Evolutionary conservation across 1,284 basidiomycete species (phyloP).

Genomic region (Ustilago hordei): DNA sequence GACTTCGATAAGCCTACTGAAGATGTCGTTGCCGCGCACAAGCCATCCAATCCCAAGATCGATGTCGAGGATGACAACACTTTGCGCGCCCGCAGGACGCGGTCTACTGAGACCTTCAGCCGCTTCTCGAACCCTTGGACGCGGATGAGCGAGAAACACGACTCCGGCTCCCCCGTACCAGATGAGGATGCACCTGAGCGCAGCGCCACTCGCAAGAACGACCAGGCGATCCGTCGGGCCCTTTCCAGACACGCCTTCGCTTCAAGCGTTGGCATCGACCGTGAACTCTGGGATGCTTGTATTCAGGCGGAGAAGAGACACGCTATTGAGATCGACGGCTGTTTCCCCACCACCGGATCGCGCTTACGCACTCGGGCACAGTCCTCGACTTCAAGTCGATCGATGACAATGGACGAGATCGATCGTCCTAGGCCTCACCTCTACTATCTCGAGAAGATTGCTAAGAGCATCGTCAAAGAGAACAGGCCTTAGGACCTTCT

Average conservation of each 20-base stretch:
- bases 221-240: constrained; percentile 24
- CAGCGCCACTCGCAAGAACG: constrained; percentile 25
- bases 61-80: constrained; percentile 33
- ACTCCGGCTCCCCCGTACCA: constrained; percentile 1
- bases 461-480: constrained; percentile 42
- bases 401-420: constrained; percentile 45
- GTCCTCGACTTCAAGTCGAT: constrained; percentile 22
- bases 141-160: constrained; percentile 15
- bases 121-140: constrained; percentile 26
- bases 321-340: constrained; percentile 40
- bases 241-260: constrained; percentile 21
- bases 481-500: constrained; percentile 9
- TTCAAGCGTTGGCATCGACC: constrained; percentile 42
- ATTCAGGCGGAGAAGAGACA: constrained; percentile 54
- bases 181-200: constrained; percentile 24
- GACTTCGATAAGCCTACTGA: constrained; percentile 34
- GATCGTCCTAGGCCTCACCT: constrained; percentile 47
- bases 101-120: constrained; percentile 33
- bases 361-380: constrained; percentile 18
- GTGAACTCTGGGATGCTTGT: constrained; percentile 43
- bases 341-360: constrained; percentile 13
- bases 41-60: not conserved
- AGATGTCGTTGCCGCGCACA: constrained; percentile 12
- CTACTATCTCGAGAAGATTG: constrained; percentile 41
- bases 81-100: constrained; percentile 39